Evolutionary conservation across 768 basidiomycete species (phyloP).

Genomic region (Suillus plorans): DNA sequence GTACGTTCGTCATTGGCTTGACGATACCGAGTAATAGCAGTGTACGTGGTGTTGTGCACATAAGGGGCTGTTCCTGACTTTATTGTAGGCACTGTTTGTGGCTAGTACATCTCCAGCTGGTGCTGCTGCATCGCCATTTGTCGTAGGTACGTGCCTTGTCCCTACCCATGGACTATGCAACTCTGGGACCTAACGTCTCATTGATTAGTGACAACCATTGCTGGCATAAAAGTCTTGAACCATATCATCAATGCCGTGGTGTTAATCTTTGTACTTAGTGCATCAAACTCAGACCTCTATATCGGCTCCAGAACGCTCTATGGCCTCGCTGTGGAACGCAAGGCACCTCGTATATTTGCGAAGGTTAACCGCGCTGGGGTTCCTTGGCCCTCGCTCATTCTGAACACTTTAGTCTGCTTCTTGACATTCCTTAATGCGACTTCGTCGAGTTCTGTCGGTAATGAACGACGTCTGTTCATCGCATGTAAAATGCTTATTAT

Average conservation of each 20-base stretch:
- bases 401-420: conserved; percentile 56
- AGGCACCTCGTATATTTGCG: conserved; percentile 43
- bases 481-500: background rate
- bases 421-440: conserved; percentile 60
- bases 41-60: conserved; percentile 23
- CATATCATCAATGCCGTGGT: conserved; percentile 40
- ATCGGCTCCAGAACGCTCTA: conserved; percentile 49
- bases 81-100: conserved; percentile 26
- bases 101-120: conserved; percentile 28
- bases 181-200: conserved; percentile 36
- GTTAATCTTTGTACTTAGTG: conserved; percentile 45
- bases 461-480: background rate
- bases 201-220: conserved; percentile 34
- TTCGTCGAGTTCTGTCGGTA: conserved; percentile 51
- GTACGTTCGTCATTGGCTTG: conserved; percentile 40
- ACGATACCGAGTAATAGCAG: conserved; percentile 40
- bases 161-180: conserved; percentile 29
- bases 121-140: conserved; percentile 35
- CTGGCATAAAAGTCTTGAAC: conserved; percentile 48
- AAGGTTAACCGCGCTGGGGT: conserved; percentile 35
- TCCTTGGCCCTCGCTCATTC: conserved; percentile 39
- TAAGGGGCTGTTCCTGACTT: conserved; percentile 9
- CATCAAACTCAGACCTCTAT: conserved; percentile 61
- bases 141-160: conserved; percentile 40
- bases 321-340: conserved; percentile 45